A percentile compares a stretch with the other conserved stretches of the same genome.
phyloP scores from a whole-genome alignment of 129 eudicot genomes.

The Escallonia herrerae region DNA sequence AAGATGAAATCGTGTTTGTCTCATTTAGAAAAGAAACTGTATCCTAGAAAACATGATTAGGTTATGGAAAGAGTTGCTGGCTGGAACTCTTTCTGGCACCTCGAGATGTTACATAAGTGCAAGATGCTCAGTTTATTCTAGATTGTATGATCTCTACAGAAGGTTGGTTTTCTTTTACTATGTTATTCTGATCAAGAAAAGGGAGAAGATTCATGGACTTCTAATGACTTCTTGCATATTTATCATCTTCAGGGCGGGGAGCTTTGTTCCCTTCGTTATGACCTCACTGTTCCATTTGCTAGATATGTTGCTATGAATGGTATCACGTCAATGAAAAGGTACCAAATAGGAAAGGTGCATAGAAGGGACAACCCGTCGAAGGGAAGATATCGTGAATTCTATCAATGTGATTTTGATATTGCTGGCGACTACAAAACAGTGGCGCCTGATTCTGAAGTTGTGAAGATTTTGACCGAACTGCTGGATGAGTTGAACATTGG shows the following conservation, averaged over 20 bases:
- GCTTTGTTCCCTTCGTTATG: slow-evolving; percentile 93
- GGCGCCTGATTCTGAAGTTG: slow-evolving; percentile 84
- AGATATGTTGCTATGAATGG: slow-evolving; percentile 94
- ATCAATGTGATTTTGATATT: slow-evolving; percentile 94
- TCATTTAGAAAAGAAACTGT: too few species aligned
- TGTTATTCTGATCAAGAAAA: background rate
- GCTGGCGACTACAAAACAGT: slow-evolving; percentile 76
- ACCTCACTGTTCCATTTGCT: slow-evolving; percentile 93
- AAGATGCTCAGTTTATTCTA: too few species aligned
- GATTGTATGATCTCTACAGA: background rate
- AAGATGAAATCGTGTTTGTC: too few species aligned
- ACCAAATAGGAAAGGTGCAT: slow-evolving; percentile 87
- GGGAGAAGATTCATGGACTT: background rate
- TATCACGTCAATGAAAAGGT: slow-evolving; percentile 69
- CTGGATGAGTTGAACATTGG: slow-evolving; percentile 79
- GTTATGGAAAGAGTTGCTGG: too few species aligned
- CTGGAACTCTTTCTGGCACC: too few species aligned
- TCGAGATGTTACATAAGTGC: too few species aligned
- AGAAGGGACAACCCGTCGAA: slow-evolving; percentile 93
- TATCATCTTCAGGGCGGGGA: slow-evolving; percentile 72
- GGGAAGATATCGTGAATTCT: slow-evolving; percentile 95
- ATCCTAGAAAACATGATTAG: too few species aligned
- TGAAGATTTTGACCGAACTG: slow-evolving; percentile 68
- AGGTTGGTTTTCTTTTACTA: background rate
- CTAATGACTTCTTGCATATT: background rate